Percentiles rank a stretch among this genome's conserved stretches.
phyloP scores from a whole-genome alignment of 164 flowering plant genomes.

The Umbilicus rupestris region DNA sequence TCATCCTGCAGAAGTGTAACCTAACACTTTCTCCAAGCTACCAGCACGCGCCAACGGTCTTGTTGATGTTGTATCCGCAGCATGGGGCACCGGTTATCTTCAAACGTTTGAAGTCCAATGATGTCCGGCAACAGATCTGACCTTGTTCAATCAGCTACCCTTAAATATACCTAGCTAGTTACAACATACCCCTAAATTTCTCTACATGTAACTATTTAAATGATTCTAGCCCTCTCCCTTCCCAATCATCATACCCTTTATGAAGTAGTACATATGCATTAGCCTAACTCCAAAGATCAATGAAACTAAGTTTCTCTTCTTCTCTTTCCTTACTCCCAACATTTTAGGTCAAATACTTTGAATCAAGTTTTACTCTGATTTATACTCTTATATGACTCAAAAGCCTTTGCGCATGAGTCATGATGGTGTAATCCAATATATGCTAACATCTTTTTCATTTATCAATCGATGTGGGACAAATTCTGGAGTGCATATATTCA shows the following conservation, averaged over 20 bases:
- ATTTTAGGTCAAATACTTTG: no score
- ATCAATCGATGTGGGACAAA: no score
- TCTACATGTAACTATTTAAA: not conserved
- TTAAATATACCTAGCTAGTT: not conserved
- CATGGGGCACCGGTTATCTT: constrained; percentile 80
- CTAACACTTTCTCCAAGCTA: constrained; percentile 54
- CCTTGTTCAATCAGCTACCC: not conserved
- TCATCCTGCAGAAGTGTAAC: constrained; percentile 57
- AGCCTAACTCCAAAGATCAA: constrained; percentile 1
- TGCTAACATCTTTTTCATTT: no score
- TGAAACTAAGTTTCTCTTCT: not conserved
- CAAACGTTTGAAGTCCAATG: constrained; percentile 4
- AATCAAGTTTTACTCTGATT: no score
- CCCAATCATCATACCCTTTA: not conserved
- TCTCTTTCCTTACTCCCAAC: no score
- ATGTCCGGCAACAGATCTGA: not conserved
- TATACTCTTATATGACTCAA: no score
- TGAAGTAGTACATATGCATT: constrained; percentile 1
- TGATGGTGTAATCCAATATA: no score
- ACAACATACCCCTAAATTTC: not conserved
- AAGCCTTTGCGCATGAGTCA: no score
- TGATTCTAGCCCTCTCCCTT: not conserved
- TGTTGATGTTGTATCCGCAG: constrained; percentile 80
- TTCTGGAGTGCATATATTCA: no score
- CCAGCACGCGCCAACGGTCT: constrained; percentile 81